These are phyloP conservation scores for Pleodorina starrii DNA, from an alignment of 139 green algal genomes.

Conservation along the genomic window DNA sequence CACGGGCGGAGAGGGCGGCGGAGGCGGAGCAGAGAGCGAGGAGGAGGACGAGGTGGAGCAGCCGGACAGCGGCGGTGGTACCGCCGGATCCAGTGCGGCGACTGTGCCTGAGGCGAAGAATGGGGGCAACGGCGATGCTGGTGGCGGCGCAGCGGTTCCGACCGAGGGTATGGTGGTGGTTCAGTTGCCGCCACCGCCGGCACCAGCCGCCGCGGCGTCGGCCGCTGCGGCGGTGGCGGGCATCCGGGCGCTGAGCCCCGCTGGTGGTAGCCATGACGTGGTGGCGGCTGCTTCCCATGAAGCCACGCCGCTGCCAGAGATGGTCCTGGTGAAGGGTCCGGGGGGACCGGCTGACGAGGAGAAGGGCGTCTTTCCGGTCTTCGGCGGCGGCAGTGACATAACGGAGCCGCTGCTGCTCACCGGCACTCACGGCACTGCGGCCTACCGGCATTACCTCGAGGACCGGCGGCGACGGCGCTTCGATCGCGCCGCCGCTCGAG, in stretches of 20 bases:
- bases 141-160: not conserved
- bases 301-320: not conserved
- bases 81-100: not conserved
- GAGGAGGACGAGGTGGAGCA: not conserved
- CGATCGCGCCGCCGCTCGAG: not conserved
- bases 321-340: no score
- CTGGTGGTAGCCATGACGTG: not conserved
- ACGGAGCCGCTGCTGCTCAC: not conserved
- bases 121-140: not conserved
- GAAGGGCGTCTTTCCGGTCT: not conserved
- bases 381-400: not conserved
- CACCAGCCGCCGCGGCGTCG: not conserved
- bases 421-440: conserved; percentile 2
- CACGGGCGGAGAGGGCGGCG: not conserved
- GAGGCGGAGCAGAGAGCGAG: not conserved
- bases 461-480: not conserved
- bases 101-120: not conserved
- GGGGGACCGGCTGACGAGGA: no score
- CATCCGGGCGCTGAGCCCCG: not conserved
- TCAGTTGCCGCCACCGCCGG: not conserved
- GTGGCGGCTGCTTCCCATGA: not conserved
- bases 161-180: not conserved
- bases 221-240: not conserved
- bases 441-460: conserved; percentile 33
- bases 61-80: not conserved